Evolutionary conservation across 257 asterid genomes (phyloP), one percentile per base, ranked within the genome.

Genomic region (Ilex aquifolium): DNA sequence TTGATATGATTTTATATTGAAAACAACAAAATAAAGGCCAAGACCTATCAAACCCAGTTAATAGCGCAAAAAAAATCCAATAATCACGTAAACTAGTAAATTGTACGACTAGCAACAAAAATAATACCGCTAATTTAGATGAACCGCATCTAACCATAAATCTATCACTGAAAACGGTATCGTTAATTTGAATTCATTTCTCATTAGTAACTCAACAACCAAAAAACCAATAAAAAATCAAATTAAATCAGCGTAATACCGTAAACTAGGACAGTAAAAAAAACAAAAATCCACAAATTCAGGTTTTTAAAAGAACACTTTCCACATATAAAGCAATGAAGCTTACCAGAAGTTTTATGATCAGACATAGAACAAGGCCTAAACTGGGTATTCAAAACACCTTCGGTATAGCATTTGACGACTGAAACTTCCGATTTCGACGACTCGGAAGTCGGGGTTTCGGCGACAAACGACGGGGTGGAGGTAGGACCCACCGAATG

Each of bases 391-490:
- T 21, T 21, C 27, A 21, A 21, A 21, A 21, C 27, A 21, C 27
- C 27, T 5, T 66, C 60, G 15, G 59, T 48, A 57, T 86, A 80
- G 70, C 74, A 72, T 63, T 72, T 79, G 61, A 48, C 78, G 58
- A 77, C 17, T 32, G 87, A 73, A 60, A 73, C 77, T 36, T 77
- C 82, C 5, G 69, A 29, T 32, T 73, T 74, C 60, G 68, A 52
- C 49, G 65, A 64, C 69, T 88, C 92, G 1, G 79, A 71, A 60
- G 85, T 65, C 8, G 96, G 95, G 56, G 96, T 88, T 51, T 83
- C 93, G 13, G 86, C 74, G 16, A 80, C 88, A 32, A 76, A 66
- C 5, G 76, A 69, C 40, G 80, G 78, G 36, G 79, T 72, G 32
- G 75, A 50, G 8, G 79, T 32, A 12, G 64, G 70, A 31, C 65